Conservation (phyloP, 1,284 basidiomycete genomes). For the Sporisorium sorghi region DNA sequence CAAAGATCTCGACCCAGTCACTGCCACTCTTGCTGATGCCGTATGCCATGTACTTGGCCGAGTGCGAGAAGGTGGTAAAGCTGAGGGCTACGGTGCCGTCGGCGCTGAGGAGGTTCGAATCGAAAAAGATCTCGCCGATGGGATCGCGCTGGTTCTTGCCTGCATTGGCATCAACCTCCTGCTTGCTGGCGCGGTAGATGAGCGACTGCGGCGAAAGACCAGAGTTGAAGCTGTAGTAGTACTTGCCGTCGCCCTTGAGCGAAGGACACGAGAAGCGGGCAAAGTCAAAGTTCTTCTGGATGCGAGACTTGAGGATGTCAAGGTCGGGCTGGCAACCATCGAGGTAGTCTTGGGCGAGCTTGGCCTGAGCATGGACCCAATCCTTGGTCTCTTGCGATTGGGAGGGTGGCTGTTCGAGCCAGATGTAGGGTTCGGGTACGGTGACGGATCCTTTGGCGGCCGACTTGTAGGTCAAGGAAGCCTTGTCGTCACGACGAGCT, state of each 20-base stretch:
- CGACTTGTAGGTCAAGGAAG: conserved; percentile 59
- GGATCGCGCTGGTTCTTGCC: conserved; percentile 50
- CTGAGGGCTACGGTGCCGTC: conserved; percentile 65
- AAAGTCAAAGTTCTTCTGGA: conserved; percentile 64
- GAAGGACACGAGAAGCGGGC: conserved; percentile 64
- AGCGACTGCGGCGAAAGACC: conserved; percentile 65
- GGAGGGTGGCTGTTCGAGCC: conserved; percentile 64
- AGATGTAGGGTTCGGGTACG: conserved; percentile 66
- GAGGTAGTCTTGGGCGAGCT: conserved; percentile 58
- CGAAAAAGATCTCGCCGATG: conserved; percentile 63
- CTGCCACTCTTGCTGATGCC: conserved; percentile 65
- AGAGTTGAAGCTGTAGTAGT: conserved; percentile 67
- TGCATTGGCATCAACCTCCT: conserved; percentile 48
- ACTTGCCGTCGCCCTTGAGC: conserved; percentile 59
- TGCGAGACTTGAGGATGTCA: conserved; percentile 55
- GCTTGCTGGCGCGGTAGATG: conserved; percentile 56
- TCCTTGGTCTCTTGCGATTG: conserved; percentile 64
- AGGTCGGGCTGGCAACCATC: conserved; percentile 56
- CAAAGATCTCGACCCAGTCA: conserved; percentile 65
- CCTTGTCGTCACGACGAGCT: conserved; percentile 60
- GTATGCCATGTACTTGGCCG: conserved; percentile 64
- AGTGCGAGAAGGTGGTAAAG: conserved; percentile 60
- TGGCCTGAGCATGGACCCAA: conserved; percentile 62
- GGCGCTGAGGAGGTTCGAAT: conserved; percentile 62
- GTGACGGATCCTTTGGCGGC: conserved; percentile 57